Evolutionary conservation across 2,329 filamentous ascomycete species (phyloP), one percentile per base, ranked within the genome.

Genomic region (Mollisiaceae sp.): DNA sequence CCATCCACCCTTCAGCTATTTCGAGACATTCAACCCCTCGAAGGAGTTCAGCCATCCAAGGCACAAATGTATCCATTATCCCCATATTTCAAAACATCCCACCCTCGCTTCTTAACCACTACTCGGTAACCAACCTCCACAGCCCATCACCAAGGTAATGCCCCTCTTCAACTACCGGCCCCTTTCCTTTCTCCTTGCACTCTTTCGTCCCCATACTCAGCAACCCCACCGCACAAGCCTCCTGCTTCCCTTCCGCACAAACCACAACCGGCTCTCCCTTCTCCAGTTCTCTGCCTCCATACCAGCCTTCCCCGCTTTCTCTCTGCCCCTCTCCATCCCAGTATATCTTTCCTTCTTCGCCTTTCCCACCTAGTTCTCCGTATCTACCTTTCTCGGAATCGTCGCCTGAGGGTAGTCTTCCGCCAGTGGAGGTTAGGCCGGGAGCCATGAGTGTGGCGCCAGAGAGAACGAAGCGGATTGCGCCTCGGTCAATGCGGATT

Each of bases 391-490:
- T 69, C 64, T 82, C 80, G 1, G 77, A 75, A 0, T 72, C 70
- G 41, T 76, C 74, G 9, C 72, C 71, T 64, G 45, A 77, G 71
- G 95, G 95, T 74, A 99, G 79, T 57, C 91, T 79, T 0, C 95
- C 95, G 0, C 95, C 95, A 0, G 88, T 80, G 22, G 89, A 93
- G 35, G 95, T 99, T 72, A 99, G 79, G 0, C 95, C 95, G 0
- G 95, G 95, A 1, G 93, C 94, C 95, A 99, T 99, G 69, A 99
- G 89, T 15, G 94, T 93, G 0, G 95, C 95, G 54, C 95, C 95
- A 0, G 89, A 92, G 1, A 99, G 86, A 32, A 99, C 94, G 80
- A 99, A 99, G 67, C 95, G 92, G 75, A 99, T 98, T 5, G 95
- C 95, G 68, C 95, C 95, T 59, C 95, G 88, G 79, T 99, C 95